Evolutionary conservation across 1,284 basidiomycete genomes (phyloP), one percentile per base, ranked within the genome.

Genomic region (Papiliotrema terrestris): DNA sequence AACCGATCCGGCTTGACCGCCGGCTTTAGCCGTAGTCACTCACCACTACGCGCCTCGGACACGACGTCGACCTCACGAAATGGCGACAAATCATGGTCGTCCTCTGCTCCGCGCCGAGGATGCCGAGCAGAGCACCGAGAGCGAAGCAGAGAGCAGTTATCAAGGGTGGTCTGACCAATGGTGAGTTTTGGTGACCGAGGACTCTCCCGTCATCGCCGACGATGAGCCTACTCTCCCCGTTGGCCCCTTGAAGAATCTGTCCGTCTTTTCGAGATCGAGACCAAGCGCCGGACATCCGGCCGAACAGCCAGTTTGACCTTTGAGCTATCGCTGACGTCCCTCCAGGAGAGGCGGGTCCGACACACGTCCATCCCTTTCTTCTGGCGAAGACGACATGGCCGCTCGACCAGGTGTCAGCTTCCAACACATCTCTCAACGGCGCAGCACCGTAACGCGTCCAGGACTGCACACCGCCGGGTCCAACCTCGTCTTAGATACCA

Each of bases 81-180:
- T 32, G 29, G 29, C 29, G 6, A 32, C 29, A 11, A 32, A 32
- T 11, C 29, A 32, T 32, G 29, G 29, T 11, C 29, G 5, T 11
- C 29, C 29, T 11, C 11, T 11, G 29, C 29, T 32, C 29, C 29
- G 29, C 29, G 29, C 29, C 26, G 44, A 49, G 8, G 55, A 51
- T 19, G 50, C 51, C 8, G 47, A 51, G 29, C 38, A 51, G 20
- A 58, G 54, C 36, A 61, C 62, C 41, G 56, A 61, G 41, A 62
- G 61, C n/a, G 65, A 68, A 32, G 63, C 62, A 3, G 64, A 63
- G 45, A 61, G 62, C 41, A 66, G 59, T 42, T 56, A 58, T 19
- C 57, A 62, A 32, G 66, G 57, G 9, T 69, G 66, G 66, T 68
- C 68, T 46, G 65, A 67, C 43, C 53, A 51, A 8, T 70, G 68